A percentile compares a stretch with the other conserved stretches of the same genome.
phyloP scores from a whole-genome alignment of 495 filamentous ascomycete genomes.

The Copromyces sp. region DNA sequence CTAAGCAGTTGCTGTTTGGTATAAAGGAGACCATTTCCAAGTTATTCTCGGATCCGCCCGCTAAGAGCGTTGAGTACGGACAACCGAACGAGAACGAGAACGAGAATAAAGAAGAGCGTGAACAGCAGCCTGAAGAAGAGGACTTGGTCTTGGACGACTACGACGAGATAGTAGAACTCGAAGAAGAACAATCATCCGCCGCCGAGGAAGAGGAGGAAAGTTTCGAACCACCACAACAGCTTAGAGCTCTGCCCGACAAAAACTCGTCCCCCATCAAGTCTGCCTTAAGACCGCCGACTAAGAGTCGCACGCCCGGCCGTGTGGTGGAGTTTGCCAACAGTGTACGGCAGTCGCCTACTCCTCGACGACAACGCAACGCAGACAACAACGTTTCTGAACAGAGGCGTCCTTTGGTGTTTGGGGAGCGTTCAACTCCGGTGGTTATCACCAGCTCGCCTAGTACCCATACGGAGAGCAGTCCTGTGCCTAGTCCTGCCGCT shows the following conservation, averaged over 20 bases:
- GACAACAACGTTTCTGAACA: background rate
- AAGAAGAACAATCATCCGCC: slow-evolving; percentile 10
- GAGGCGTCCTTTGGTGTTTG: background rate
- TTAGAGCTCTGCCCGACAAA: slow-evolving; percentile 20
- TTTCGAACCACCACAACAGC: slow-evolving; percentile 2
- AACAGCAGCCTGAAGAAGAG: background rate
- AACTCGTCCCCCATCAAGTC: slow-evolving; percentile 40
- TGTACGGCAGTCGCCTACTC: slow-evolving; percentile 1
- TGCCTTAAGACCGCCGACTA: slow-evolving; percentile 39
- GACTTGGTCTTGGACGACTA: background rate
- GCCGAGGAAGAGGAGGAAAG: background rate
- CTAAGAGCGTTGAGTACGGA: background rate
- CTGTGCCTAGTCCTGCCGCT: background rate
- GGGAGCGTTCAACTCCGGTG: background rate
- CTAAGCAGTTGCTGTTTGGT: slow-evolving; percentile 9
- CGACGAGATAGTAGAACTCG: background rate
- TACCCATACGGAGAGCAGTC: background rate
- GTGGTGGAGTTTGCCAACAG: slow-evolving; percentile 38
- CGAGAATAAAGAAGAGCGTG: background rate
- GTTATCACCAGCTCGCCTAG: background rate
- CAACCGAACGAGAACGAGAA: slow-evolving; percentile 11
- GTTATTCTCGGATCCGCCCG: slow-evolving; percentile 5
- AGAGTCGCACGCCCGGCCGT: slow-evolving; percentile 28
- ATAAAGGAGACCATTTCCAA: slow-evolving; percentile 8
- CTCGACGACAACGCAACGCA: background rate